Conservation (phyloP, 345 rosid species). For the Brassica incana region DNA sequence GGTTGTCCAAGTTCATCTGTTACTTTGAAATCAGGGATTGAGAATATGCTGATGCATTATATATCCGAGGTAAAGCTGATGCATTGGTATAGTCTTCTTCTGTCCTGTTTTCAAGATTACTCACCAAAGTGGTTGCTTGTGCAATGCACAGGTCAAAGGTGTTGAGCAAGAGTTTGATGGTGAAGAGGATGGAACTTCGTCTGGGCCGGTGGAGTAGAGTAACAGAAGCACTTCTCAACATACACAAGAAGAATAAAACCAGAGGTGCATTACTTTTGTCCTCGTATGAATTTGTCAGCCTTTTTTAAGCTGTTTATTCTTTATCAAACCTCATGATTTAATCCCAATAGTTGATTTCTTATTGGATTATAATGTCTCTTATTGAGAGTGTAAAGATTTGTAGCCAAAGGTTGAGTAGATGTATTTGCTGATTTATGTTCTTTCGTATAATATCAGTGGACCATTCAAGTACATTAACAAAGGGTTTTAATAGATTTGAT, state of each 20-base stretch:
- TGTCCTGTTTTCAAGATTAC: slow-evolving; percentile 1
- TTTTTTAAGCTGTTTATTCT: neutral
- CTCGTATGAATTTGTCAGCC: neutral
- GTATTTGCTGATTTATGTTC: slow-evolving; percentile 10
- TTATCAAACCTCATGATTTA: slow-evolving; percentile 4
- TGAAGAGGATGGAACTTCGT: slow-evolving; percentile 47
- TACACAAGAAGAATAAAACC: slow-evolving; percentile 20
- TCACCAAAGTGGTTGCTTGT: slow-evolving; percentile 3
- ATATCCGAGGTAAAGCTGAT: slow-evolving; percentile 77
- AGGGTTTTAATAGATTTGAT: neutral
- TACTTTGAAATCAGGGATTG: slow-evolving; percentile 96
- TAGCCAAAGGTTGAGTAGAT: neutral
- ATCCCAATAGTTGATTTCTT: neutral
- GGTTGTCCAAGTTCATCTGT: slow-evolving; percentile 99
- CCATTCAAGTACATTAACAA: neutral
- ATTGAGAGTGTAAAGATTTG: slow-evolving; percentile 19
- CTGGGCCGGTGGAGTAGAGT: slow-evolving; percentile 57
- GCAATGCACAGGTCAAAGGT: slow-evolving; percentile 63
- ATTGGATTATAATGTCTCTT: neutral
- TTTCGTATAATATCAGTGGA: neutral
- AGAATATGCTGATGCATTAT: slow-evolving; percentile 98
- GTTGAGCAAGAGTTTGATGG: slow-evolving; percentile 88
- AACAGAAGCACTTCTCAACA: slow-evolving; percentile 8
- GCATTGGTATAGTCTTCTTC: neutral
- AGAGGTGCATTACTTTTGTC: slow-evolving; percentile 23